Evolutionary conservation across 2,329 filamentous ascomycete genomes (phyloP).

Genomic region (Pseudogymnoascus sp.): DNA sequence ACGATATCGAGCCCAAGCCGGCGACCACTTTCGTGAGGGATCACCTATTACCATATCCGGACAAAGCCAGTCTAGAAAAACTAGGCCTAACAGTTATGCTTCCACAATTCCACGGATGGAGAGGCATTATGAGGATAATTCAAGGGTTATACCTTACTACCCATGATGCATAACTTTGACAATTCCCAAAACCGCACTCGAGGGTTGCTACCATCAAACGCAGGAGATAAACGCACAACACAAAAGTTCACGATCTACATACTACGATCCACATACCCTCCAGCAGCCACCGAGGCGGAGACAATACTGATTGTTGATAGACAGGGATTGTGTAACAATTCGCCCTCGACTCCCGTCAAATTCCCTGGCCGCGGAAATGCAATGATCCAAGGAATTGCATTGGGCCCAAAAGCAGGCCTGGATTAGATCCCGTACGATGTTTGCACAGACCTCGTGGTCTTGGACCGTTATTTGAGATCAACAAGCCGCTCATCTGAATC

Average conservation of each 20-base stretch:
- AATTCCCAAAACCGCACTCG: background rate
- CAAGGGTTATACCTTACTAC: background rate
- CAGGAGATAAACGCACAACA: background rate
- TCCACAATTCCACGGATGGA: background rate
- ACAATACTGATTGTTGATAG: background rate
- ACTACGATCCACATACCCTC: background rate
- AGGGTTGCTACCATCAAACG: background rate
- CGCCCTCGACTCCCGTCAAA: background rate
- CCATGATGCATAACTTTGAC: background rate
- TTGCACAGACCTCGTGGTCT: background rate
- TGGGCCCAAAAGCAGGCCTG: too few species aligned
- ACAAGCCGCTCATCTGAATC: background rate
- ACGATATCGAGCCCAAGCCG: background rate
- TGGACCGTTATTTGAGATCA: background rate
- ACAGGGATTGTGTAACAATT: background rate
- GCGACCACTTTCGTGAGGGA: background rate
- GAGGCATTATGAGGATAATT: background rate
- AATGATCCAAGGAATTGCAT: background rate
- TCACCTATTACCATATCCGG: background rate
- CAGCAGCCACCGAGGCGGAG: background rate
- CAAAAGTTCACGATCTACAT: background rate
- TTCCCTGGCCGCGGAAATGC: background rate
- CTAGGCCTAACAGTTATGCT: background rate
- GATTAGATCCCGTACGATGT: background rate
- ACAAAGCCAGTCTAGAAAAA: too few species aligned